A percentile compares a stretch with the other conserved stretches of the same genome.
Conservation (phyloP, 2,329 filamentous ascomycete genomes). For the Furcasterigmium furcatum region DNA sequence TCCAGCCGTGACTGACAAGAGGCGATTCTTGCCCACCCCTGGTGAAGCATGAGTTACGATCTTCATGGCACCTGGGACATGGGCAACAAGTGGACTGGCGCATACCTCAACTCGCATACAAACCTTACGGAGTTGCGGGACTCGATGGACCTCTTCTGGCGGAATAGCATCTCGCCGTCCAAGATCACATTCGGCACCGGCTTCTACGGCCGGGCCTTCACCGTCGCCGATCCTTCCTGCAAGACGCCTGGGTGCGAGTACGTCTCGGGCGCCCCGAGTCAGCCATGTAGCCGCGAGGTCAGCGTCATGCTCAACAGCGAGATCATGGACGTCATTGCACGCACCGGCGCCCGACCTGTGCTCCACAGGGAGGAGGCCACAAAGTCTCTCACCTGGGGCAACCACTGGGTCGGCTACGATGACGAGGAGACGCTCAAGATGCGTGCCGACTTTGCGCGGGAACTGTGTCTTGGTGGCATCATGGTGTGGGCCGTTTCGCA, state of each 20-base stretch:
- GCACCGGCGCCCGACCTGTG: neutral
- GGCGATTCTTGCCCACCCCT: neutral
- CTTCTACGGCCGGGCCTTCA: conserved; percentile 34
- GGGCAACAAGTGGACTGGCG: conserved; percentile 6
- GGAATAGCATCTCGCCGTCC: conserved; percentile 32
- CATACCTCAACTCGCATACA: conserved; percentile 3
- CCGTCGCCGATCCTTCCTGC: conserved; percentile 10
- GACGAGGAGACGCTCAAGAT: conserved; percentile 13
- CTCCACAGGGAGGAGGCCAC: conserved; percentile 20
- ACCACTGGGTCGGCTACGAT: conserved; percentile 25
- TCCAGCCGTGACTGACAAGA: conserved; percentile 12
- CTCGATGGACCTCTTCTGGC: conserved; percentile 42
- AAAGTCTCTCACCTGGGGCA: conserved; percentile 18
- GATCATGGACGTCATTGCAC: conserved; percentile 16
- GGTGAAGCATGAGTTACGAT: conserved; percentile 5
- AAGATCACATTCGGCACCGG: conserved; percentile 39
- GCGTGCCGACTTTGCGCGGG: conserved; percentile 16
- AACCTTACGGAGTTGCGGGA: conserved; percentile 42
- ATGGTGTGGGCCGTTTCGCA: conserved; percentile 18
- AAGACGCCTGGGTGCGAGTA: conserved; percentile 15
- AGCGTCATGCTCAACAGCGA: conserved; percentile 20
- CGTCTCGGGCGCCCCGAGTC: conserved; percentile 7
- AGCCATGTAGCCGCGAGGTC: conserved; percentile 12
- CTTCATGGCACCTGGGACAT: conserved; percentile 22
- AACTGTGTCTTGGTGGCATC: conserved; percentile 19